Evolutionary conservation across 176 grass and related monocot genomes (phyloP), one percentile per base, ranked within the genome.

Genomic region (Oryza punctata): DNA sequence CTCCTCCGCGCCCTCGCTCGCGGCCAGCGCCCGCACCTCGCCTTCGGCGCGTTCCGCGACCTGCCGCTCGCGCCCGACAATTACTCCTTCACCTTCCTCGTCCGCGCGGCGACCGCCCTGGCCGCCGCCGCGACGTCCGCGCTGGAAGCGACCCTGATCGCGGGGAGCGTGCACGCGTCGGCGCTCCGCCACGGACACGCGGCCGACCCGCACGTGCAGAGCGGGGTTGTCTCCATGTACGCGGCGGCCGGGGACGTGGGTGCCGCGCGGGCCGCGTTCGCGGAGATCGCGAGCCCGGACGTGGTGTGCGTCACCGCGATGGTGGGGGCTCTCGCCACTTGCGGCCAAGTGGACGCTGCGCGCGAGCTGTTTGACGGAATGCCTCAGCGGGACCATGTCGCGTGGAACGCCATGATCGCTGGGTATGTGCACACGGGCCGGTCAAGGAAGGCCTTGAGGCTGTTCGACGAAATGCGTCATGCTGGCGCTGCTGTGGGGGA

Each of bases 361-460:
- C 76, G 90, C n/a, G 85, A 73, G 2, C 3, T 94, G 90, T 97
- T 97, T 25, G 88, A 92, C 2, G 49, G 63, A 72, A 94, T 94
- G 88, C 85, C 86, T 28, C 52, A 10, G 29, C 43, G 85, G 30
- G 90, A 97, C 72, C 81, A 87, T 21, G 81, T 94, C 67, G 81
- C 86, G 7, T 94, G 94, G 92, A 97, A 72, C 75, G 88, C 94
- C 79, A 92, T 94, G 89, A 83, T 97, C 38, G 72, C 89, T 0
- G 90, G 92, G 25, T 94, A 92, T 12, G 84, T 85, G 63, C 89
- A 77, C 59, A 21, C 73, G 45, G 92, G 90, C 74, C 84, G 88
- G 68, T 83, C 85, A 1, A 88, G 29, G 60, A 86, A 94, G 43
- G 89, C 85, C n/a, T 23, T 97, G 75, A 65, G 26, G 75, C 73